Base-by-base conservation (phyloP, 805 yeast genomes). In the Cephaloascus fragrans region DNA sequence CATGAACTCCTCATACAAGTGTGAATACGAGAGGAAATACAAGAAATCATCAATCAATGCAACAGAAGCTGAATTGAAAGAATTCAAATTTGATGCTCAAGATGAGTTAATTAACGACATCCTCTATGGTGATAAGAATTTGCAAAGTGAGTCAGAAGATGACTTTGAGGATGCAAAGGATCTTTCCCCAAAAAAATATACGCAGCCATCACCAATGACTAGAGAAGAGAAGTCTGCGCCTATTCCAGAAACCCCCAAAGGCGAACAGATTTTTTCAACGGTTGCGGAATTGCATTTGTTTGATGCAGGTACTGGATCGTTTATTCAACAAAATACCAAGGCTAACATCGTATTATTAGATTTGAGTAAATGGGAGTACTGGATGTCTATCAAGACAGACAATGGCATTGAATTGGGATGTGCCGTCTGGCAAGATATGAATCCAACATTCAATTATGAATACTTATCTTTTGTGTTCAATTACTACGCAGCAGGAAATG, bases 11-110 rank as follows among this genome's bases (percentile, higher is more conserved):
- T 65, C 86, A 12, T 70, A 75, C 50, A 72, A 73, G 41, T 85
- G 95, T 50, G 75, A 80, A 48, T 90, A 74, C 53, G 95, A 87
- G 54, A 71, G 78, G 46, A 84, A 82, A 51, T 84, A 81, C 55
- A 75, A 70, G 45, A 71, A 61, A 44, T 62, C 78, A 3, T 68
- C 81, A 5, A 52, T 56, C 1, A 63, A 63, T 12, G 72, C 71
- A 4, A 52, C 70, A 1, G 58, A 60, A 9, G 57, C 55, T 4
- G 79, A 78, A 32, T 61, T 86, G 37, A 57, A 68, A 29, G 83
- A 82, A 47, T 83, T 85, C 47, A 68, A 72, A 4, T 56, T 59
- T 44, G 54, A 50, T 9, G 53, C 53, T 6, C 60, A 47, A 9
- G 55, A 54, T 41, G 58, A 61, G 26, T 41, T 41, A 2, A 65